Evolutionary conservation across 306 rosid genomes (phyloP), one percentile per base, ranked within the genome.

Genomic region (Dryas octopetala): DNA sequence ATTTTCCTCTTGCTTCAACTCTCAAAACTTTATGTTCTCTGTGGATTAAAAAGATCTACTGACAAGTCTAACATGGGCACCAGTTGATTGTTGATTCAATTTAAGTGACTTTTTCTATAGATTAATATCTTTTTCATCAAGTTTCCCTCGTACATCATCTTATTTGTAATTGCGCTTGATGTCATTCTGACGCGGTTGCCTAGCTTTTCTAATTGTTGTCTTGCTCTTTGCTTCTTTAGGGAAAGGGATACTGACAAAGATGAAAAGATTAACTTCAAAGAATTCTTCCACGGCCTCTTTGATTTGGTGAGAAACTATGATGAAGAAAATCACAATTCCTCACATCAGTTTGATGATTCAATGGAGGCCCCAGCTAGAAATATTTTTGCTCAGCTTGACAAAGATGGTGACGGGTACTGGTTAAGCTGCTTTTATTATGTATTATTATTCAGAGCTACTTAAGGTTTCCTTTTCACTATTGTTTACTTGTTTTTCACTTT

Each of bases 241-340:
- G 99, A 95, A 81, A 89, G 97, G 70, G 99, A 95, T 78, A 68
- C 96, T 0, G 99, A 95, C 77, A 86, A 75, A 85, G 99, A 95
- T 75, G 99, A 90, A 73, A 95, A 89, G 88, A 61, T 95, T 51
- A 92, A 90, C 90, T 95, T 90, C 68, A 89, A 95, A 69, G 97
- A 95, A 82, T 95, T 95, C 85, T 95, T 92, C 80, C 99, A 92
- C 64, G 97, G 99, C 78, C 92, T 95, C 68, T 95, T 95, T 86
- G 99, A 95, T 85, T 84, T 92, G 89, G 99, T 95, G 74, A 88
- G 97, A 81, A 90, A 88, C 88, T 90, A 87, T 72, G 97, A 90
- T 9, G 99, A 86, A 51, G 91, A 95, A 83, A 78, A 44, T 85
- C 96, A 92, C 84, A 88, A 83, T 83, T 59, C 75, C 77, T 70